Evolutionary conservation across 2,329 filamentous ascomycete species (phyloP), one percentile per base, ranked within the genome.

Genomic region (Coniochaeta ligniaria): DNA sequence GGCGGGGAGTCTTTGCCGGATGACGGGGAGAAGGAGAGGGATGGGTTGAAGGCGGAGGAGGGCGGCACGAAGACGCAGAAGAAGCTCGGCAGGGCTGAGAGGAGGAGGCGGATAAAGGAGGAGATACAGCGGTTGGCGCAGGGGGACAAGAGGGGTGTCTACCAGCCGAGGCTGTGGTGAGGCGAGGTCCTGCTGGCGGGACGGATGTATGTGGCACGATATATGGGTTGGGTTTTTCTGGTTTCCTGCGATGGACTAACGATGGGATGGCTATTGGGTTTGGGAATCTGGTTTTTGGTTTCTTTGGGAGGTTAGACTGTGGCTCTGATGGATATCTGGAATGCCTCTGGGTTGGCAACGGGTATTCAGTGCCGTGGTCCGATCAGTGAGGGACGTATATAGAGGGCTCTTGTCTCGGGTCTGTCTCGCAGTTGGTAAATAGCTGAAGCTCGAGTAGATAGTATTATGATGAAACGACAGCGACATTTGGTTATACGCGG

Each of bases 51-150:
- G 35, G 60, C 31, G 36, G 41, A 47, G 16, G 57, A 38, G 17
- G 35, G 6, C 9, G 6, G 54, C 9, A 45, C 33, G 14, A 38
- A 57, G 22, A 62, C 61, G 45, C 72, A 77, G 60, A 78, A 82
- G 67, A 80, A 80, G 1, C 71, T 85, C 22, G 82, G 75, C 60
- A 73, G 74, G 60, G 81, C 79, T 0, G 80, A 84, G 71, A 78
- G 85, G 66, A 76, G 85, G 66, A 76, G 76, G 68, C 74, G 78
- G 65, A 87, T 86, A 67, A 85, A 83, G 68, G 79, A 83, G 63
- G 83, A 86, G 66, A 79, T 87, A 62, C 73, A 71, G 69, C 75
- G 71, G 63, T 67, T 81, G 60, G 75, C 80, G 7, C 78, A 77
- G 67, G 71, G 73, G 17, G 73, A 80, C 2, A 72, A 73, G 45